Percentiles rank a stretch among this genome's conserved stretches.
Conservation (phyloP, 2,329 filamentous ascomycete genomes). For the Cephalotrichum gorgonifer region DNA sequence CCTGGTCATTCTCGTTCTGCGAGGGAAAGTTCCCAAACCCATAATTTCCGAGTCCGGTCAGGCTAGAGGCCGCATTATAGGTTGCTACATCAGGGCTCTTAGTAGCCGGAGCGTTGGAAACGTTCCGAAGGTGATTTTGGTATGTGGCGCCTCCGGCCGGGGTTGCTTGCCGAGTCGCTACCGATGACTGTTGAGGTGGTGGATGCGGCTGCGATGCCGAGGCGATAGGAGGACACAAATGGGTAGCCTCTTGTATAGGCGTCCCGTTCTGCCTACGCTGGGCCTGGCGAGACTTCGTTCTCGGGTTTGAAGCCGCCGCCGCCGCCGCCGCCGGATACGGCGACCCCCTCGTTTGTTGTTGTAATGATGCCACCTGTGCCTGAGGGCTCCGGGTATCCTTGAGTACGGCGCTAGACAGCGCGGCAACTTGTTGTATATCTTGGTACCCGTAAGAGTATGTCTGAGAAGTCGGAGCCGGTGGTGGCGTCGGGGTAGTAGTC, state of each 20-base stretch:
- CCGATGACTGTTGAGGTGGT: neutral
- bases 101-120: neutral
- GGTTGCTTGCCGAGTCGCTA: neutral
- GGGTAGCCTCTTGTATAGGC: constrained; percentile 8
- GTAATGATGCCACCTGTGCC: neutral
- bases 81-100: neutral
- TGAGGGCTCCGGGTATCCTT: neutral
- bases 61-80: neutral
- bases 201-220: constrained; percentile 1
- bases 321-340: constrained; percentile 15
- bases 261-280: constrained; percentile 21
- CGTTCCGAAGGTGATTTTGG: neutral
- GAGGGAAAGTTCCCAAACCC: neutral
- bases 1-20: constrained; percentile 7
- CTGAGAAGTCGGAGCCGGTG: neutral
- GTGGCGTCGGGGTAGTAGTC: neutral
- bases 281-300: constrained; percentile 21
- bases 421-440: neutral
- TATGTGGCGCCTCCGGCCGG: neutral
- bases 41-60: constrained; percentile 1
- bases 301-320: constrained; percentile 10
- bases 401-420: neutral
- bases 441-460: neutral
- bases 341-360: constrained; percentile 11
- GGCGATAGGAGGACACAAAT: constrained; percentile 8